A percentile compares a stretch with the other conserved stretches of the same genome.
phyloP scores from a whole-genome alignment of 345 rosid species.

The Balakata baccata region DNA sequence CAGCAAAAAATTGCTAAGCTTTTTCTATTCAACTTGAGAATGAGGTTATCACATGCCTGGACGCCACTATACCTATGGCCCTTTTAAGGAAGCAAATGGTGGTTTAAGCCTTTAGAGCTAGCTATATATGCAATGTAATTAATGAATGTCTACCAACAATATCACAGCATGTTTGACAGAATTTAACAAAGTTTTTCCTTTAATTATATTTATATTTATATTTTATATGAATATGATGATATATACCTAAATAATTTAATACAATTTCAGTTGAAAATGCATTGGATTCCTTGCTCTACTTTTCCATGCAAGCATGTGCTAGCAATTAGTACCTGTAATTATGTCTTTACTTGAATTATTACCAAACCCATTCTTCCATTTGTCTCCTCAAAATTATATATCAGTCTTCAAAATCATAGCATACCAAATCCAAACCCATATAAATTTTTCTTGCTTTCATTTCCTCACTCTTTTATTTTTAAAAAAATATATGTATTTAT shows the following conservation, averaged over 20 bases:
- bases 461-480: no score
- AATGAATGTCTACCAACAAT: constrained; percentile 33
- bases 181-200: constrained; percentile 16
- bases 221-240: no score
- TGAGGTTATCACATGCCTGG: constrained; percentile 23
- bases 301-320: constrained; percentile 47
- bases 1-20: constrained; percentile 8
- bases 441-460: no score
- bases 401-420: background rate
- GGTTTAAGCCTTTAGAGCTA: background rate
- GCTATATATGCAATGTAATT: constrained; percentile 3
- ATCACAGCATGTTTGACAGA: constrained; percentile 31
- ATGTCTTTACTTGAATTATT: constrained; percentile 34
- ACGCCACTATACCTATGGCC: constrained; percentile 20
- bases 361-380: constrained; percentile 25
- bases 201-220: background rate
- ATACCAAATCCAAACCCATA: background rate
- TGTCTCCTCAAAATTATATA: constrained; percentile 23
- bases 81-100: constrained; percentile 39
- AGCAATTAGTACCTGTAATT: constrained; percentile 40
- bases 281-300: constrained; percentile 29
- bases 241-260: no score
- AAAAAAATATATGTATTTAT: no score
- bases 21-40: background rate
- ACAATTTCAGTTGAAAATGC: background rate